phyloP scores from a whole-genome alignment of 495 filamentous ascomycete species.

The Massariosphaeria phaeospora region DNA sequence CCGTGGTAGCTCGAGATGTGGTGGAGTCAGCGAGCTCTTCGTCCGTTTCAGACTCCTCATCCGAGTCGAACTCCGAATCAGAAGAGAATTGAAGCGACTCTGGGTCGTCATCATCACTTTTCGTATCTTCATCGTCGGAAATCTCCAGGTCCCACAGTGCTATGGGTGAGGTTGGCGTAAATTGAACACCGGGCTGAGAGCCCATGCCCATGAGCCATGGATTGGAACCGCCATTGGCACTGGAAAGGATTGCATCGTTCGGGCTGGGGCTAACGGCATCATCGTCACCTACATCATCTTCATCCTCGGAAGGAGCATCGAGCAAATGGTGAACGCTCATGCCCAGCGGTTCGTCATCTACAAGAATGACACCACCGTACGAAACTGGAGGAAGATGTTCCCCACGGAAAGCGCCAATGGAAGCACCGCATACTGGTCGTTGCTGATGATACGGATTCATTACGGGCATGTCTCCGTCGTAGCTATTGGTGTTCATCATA shows the following conservation, averaged over 20 bases:
- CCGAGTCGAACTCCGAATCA: constrained; percentile 48
- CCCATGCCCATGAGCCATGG: constrained; percentile 31
- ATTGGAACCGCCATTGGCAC: constrained; percentile 18
- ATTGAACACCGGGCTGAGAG: constrained; percentile 24
- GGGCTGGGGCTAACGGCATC: constrained; percentile 16
- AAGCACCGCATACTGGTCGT: constrained; percentile 76
- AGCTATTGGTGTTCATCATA: constrained; percentile 26
- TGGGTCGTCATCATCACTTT: constrained; percentile 29
- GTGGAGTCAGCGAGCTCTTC: constrained; percentile 17
- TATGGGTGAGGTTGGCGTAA: constrained; percentile 7
- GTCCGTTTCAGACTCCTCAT: constrained; percentile 16
- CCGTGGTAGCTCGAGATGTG: constrained; percentile 35
- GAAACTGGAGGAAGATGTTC: constrained; percentile 84
- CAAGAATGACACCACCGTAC: constrained; percentile 78
- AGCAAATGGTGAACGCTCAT: constrained; percentile 97
- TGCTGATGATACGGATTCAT: constrained; percentile 65
- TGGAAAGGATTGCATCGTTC: constrained; percentile 25
- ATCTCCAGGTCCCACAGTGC: constrained; percentile 30
- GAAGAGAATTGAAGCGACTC: constrained; percentile 33
- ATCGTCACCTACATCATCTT: constrained; percentile 20
- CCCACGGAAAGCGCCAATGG: constrained; percentile 83
- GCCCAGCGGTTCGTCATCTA: constrained; percentile 78
- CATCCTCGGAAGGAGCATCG: constrained; percentile 64
- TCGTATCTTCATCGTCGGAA: constrained; percentile 33
- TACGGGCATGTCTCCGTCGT: constrained; percentile 26